Percentiles rank a stretch among this genome's conserved stretches.
Conservation (phyloP, 305 asterid genomes). For the Plantago rigida region DNA sequence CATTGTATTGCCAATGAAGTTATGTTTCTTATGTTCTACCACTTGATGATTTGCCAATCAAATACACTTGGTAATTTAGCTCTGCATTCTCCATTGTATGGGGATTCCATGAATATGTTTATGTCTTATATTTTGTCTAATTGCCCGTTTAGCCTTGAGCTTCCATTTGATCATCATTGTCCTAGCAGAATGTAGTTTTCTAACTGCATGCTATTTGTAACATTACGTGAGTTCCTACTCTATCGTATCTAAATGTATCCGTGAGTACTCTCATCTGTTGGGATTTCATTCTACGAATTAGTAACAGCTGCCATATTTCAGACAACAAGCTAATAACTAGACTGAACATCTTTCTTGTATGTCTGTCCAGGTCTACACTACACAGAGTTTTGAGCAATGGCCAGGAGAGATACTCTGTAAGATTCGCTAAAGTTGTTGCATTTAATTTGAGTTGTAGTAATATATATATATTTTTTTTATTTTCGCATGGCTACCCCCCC, state of each 20-base stretch:
- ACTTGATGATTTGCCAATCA: too few species aligned
- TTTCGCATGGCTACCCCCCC: too few species aligned
- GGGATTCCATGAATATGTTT: too few species aligned
- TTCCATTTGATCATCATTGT: neutral
- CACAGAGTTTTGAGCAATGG: slow-evolving; percentile 74
- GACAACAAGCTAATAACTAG: neutral
- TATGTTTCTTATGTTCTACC: too few species aligned
- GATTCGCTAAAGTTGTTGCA: slow-evolving; percentile 13
- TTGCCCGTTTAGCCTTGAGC: too few species aligned
- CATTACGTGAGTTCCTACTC: neutral
- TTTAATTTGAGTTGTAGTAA: slow-evolving; percentile 8
- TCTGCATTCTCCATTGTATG: too few species aligned
- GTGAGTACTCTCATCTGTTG: neutral
- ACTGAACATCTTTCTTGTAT: slow-evolving; percentile 18
- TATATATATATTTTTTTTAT: too few species aligned
- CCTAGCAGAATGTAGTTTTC: neutral
- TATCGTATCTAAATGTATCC: neutral
- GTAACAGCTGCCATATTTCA: neutral
- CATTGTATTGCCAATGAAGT: too few species aligned
- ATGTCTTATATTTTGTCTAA: too few species aligned
- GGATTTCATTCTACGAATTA: slow-evolving; percentile 7
- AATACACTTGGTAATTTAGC: too few species aligned
- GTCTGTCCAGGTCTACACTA: slow-evolving; percentile 60
- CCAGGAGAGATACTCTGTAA: slow-evolving; percentile 75
- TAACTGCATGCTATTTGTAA: neutral